Evolutionary conservation across 768 basidiomycete genomes (phyloP).

Genomic region (Leccinum boreale): DNA sequence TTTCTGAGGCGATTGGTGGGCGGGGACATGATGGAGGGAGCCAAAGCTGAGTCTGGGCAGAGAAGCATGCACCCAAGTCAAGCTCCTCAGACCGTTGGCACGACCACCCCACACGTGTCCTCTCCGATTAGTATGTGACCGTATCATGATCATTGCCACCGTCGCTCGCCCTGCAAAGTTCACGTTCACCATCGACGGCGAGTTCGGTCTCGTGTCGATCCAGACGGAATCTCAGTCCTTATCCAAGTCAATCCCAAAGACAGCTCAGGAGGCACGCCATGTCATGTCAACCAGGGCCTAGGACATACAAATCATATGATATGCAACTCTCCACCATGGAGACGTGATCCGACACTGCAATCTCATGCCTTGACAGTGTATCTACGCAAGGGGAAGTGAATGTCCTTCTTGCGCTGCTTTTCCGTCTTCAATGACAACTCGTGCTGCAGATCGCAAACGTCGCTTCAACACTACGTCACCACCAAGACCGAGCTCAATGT

Average conservation of each 20-base stretch:
- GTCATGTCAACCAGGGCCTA: conserved; percentile 33
- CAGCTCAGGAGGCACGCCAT: conserved; percentile 28
- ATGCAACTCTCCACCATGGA: conserved; percentile 16
- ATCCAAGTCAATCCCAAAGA: conserved; percentile 4
- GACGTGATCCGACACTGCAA: conserved; percentile 20
- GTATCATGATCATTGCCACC: not conserved
- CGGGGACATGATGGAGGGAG: conserved; percentile 42
- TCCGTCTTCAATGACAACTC: conserved; percentile 84
- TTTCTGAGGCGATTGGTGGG: conserved; percentile 37
- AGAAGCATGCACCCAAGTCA: conserved; percentile 4
- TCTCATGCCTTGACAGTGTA: conserved; percentile 91
- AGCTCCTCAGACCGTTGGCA: not conserved
- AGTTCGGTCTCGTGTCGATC: not conserved
- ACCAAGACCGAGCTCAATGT: not conserved
- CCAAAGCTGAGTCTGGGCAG: conserved; percentile 8
- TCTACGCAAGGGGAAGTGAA: conserved; percentile 91
- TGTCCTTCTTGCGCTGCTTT: conserved; percentile 92
- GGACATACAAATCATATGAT: conserved; percentile 36
- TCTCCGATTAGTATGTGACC: not conserved
- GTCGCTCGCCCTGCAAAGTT: not conserved
- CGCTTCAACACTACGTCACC: conserved; percentile 1
- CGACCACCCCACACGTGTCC: conserved; percentile 22
- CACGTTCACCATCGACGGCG: not conserved
- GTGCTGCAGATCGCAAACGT: conserved; percentile 46
- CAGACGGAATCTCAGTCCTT: not conserved